Evolutionary conservation across 345 rosid species (phyloP).

Genomic region (Euclidium syriacum): DNA sequence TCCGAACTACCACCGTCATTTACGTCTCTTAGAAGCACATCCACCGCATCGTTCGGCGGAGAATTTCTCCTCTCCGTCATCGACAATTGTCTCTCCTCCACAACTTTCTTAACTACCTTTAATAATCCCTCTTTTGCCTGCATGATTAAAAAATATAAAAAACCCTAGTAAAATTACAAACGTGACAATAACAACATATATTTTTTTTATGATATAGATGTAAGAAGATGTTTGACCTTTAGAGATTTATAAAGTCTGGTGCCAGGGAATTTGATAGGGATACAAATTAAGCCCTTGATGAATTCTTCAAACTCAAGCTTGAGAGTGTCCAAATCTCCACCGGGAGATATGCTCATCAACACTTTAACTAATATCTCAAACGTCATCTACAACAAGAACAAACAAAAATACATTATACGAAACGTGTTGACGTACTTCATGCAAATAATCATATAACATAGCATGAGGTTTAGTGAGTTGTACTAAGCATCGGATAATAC

Average conservation of each 20-base stretch:
- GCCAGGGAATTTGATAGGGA: slow-evolving; percentile 89
- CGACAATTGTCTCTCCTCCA: slow-evolving; percentile 45
- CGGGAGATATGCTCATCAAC: slow-evolving; percentile 62
- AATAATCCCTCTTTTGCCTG: slow-evolving; percentile 75
- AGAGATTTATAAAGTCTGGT: slow-evolving; percentile 76
- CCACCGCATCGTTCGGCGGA: slow-evolving; percentile 50
- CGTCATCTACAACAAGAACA: slow-evolving; percentile 48
- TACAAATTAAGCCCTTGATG: slow-evolving; percentile 85
- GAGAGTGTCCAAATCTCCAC: slow-evolving; percentile 59
- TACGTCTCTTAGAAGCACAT: slow-evolving; percentile 48
- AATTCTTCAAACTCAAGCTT: slow-evolving; percentile 75
- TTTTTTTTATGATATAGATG: background rate
- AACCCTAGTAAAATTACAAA: background rate
- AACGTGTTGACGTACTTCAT: background rate
- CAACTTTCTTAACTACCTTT: slow-evolving; percentile 59
- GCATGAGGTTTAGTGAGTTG: background rate
- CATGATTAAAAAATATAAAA: slow-evolving; percentile 13
- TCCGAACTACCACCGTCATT: slow-evolving; percentile 42
- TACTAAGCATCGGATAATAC: background rate
- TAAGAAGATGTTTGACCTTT: slow-evolving; percentile 44
- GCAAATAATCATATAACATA: background rate
- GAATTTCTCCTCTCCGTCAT: slow-evolving; percentile 28
- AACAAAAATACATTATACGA: background rate
- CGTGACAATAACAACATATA: background rate
- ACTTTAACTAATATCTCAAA: slow-evolving; percentile 68